Evolutionary conservation across 1,284 basidiomycete species (phyloP), one percentile per base, ranked within the genome.

Genomic region (Anthracocystis panici-leucophaei): DNA sequence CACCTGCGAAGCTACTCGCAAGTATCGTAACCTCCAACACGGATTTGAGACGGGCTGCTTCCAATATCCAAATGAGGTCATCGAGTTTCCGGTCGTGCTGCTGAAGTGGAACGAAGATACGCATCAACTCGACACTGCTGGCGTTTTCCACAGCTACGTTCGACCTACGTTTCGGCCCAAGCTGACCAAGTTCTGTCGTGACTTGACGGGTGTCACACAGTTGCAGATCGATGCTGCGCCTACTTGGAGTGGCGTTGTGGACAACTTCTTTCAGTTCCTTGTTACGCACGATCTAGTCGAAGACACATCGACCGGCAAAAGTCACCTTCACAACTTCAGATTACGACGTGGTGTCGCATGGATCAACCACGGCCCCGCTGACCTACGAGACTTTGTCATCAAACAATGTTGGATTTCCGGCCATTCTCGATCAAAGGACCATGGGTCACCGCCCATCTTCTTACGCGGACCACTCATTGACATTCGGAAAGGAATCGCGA

Each of bases 161-260:
- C 90, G 88, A 79, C 96, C 96, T 7, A 91, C 90, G 2, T 97
- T 94, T 92, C 88, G 89, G 51, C 94, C 95, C 0, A 87, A 86
- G 51, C 88, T 99, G 10, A 91, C 92, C 18, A 86, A 89, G 20
- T 99, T 97, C 84, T 98, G 95, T 85, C 92, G 88, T 5, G 86
- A 90, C 35, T 88, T 99, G 54, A 99, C 96, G 6, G 94, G 95
- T 16, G 95, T 99, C 63, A 91, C 91, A 16, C 95, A 98, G 88
- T 93, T 94, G 69, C 91, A 93, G 86, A 91, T 97, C 52, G 90
- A 97, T 83, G 63, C 83, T 8, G 91, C 94, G 0, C 93, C 94
- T 12, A 87, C 87, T 1, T 97, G 96, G 84, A 87, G 90, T 16
- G 87, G 90, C 56, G 90, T 94, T 51, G 86, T 95, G 52, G 86